Percentiles rank a stretch among this genome's conserved stretches.
phyloP scores from a whole-genome alignment of 2,329 filamentous ascomycete species.

The Colletotrichum sp. region DNA sequence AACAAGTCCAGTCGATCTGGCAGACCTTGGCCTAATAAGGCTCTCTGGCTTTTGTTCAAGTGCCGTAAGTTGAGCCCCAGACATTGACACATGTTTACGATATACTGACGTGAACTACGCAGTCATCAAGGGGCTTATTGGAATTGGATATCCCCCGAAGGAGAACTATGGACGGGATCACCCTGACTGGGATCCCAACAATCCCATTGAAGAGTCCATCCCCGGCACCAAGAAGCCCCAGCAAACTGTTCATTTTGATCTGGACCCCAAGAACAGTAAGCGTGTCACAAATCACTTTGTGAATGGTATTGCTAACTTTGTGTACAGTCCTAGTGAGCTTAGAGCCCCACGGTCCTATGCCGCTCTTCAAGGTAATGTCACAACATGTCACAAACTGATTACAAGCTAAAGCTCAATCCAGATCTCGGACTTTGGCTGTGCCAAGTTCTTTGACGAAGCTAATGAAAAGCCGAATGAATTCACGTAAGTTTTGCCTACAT shows the following conservation, averaged over 20 bases:
- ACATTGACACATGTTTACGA: neutral
- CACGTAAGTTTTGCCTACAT: neutral
- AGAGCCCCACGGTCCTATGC: neutral
- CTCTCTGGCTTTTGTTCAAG: constrained; percentile 14
- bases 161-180: neutral
- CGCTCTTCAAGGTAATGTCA: constrained; percentile 14
- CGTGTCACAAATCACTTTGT: fast-evolving
- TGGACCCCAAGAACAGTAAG: constrained; percentile 33
- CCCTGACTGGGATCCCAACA: neutral
- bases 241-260: constrained; percentile 14
- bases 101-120: neutral
- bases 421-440: constrained; percentile 12
- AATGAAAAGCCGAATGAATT: neutral
- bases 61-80: neutral
- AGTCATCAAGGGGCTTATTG: constrained; percentile 32
- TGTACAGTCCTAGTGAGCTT: neutral
- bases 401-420: neutral
- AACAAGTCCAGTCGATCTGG: constrained; percentile 1
- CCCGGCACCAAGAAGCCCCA: neutral
- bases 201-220: constrained; percentile 2
- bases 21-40: constrained; percentile 1
- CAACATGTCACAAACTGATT: neutral
- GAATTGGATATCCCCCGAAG: constrained; percentile 27
- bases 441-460: constrained; percentile 1
- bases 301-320: neutral